These are phyloP conservation scores for Hondaea fermentalgiana DNA, from an alignment of 108 stramenopile genomes.

Conservation along the genomic window DNA sequence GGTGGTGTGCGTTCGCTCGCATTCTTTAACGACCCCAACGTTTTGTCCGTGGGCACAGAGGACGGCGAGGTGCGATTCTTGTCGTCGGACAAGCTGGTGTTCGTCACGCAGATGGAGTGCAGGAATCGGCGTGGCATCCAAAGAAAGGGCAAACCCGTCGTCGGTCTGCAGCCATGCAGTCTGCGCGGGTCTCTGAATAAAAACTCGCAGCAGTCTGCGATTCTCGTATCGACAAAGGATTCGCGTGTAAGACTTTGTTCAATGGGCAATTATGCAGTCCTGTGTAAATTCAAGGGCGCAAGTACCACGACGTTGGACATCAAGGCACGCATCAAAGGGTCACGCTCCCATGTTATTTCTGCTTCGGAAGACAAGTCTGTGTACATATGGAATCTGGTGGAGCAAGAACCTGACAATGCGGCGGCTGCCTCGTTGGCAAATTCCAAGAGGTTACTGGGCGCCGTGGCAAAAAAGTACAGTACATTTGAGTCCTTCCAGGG, in stretches of 20 bases:
- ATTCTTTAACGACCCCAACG: background rate
- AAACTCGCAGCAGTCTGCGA: background rate
- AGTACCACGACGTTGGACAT: background rate
- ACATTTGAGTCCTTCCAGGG: background rate
- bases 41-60: background rate
- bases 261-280: background rate
- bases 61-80: background rate
- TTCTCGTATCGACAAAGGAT: background rate
- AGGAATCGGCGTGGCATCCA: background rate
- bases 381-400: background rate
- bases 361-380: background rate
- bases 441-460: background rate
- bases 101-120: background rate
- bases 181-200: background rate
- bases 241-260: background rate
- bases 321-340: background rate
- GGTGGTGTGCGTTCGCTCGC: background rate
- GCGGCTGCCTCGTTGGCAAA: background rate
- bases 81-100: background rate
- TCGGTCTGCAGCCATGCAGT: background rate
- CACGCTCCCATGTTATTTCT: background rate
- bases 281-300: slow-evolving; percentile 14
- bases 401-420: background rate
- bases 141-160: background rate
- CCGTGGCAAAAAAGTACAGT: background rate